These are phyloP conservation scores for Leucoagaricus sp. DNA, from an alignment of 1,284 basidiomycete genomes.

Conservation along the genomic window DNA sequence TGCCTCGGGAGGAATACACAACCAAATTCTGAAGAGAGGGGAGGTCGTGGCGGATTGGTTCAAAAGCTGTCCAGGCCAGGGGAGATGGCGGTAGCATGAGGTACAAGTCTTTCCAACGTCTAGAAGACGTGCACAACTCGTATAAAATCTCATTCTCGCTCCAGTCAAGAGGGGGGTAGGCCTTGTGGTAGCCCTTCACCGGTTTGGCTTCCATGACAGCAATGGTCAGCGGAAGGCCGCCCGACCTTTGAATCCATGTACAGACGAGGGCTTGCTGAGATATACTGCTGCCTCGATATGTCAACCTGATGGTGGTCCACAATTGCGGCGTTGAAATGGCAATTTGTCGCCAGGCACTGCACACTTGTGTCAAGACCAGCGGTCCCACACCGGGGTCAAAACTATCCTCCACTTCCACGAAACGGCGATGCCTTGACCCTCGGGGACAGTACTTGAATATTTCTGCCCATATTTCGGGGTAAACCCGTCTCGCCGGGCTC, in stretches of 20 bases:
- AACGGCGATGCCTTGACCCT: conserved; percentile 15
- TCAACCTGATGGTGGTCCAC: conserved; percentile 18
- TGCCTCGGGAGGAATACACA: conserved; percentile 15
- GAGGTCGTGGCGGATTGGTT: conserved; percentile 12
- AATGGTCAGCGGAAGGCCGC: conserved; percentile 15
- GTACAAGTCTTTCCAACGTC: conserved; percentile 16
- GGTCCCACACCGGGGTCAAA: conserved; percentile 20
- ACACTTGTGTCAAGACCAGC: conserved; percentile 19
- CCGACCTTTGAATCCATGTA: conserved; percentile 16
- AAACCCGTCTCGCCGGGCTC: conserved; percentile 17
- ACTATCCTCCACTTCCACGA: conserved; percentile 16
- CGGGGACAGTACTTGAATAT: conserved; percentile 18
- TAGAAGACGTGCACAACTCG: conserved; percentile 12
- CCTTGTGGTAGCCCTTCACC: not conserved
- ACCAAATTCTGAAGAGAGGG: conserved; percentile 10
- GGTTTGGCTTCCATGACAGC: conserved; percentile 14
- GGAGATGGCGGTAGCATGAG: conserved; percentile 16
- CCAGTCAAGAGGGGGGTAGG: conserved; percentile 14
- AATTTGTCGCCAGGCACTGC: conserved; percentile 18
- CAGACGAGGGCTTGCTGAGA: conserved; percentile 15
- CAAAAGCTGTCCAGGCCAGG: conserved; percentile 14
- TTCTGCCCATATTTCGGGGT: conserved; percentile 18
- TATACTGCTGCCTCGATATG: conserved; percentile 1
- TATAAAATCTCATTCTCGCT: conserved; percentile 11
- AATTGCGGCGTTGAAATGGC: conserved; percentile 19